Percentiles rank a stretch among this genome's conserved stretches.
These are phyloP conservation scores for Trypanosoma melophagium DNA, from an alignment of 208 protist species.

Conservation along the genomic window DNA sequence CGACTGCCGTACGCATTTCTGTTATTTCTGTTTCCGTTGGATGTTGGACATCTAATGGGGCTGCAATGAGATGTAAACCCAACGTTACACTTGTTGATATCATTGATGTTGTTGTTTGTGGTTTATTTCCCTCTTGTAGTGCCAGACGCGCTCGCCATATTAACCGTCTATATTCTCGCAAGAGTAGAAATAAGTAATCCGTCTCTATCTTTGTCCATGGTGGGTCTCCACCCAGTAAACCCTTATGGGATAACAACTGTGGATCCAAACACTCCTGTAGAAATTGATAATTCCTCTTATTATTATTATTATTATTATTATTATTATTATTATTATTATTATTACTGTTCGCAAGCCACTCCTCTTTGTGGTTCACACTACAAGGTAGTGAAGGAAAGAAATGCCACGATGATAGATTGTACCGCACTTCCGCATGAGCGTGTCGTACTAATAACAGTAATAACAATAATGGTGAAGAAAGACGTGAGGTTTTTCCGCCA, in stretches of 20 bases:
- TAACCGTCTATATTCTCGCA: not conserved
- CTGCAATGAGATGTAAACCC: constrained; percentile 6
- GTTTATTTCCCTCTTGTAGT: not conserved
- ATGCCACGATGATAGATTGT: constrained; percentile 1
- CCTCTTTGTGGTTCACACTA: not conserved
- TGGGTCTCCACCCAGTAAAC: not conserved
- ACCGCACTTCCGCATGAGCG: not conserved
- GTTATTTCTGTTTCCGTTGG: not conserved
- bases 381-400: constrained; percentile 6
- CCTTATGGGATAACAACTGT: not conserved
- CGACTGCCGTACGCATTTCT: not conserved
- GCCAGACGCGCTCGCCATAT: not conserved
- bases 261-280: constrained; percentile 7
- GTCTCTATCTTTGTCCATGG: not conserved
- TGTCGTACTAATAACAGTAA: not conserved
- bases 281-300: not conserved
- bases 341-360: not conserved
- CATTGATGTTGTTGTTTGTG: too few relatives aligned
- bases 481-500: too few relatives aligned
- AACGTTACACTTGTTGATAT: not conserved
- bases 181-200: not conserved
- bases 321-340: not conserved
- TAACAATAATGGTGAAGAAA: too few relatives aligned
- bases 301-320: not conserved
- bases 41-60: not conserved